Conservation (phyloP, 225 moss, liverwort and hornwort genomes). For the Marchantia polymorpha region DNA sequence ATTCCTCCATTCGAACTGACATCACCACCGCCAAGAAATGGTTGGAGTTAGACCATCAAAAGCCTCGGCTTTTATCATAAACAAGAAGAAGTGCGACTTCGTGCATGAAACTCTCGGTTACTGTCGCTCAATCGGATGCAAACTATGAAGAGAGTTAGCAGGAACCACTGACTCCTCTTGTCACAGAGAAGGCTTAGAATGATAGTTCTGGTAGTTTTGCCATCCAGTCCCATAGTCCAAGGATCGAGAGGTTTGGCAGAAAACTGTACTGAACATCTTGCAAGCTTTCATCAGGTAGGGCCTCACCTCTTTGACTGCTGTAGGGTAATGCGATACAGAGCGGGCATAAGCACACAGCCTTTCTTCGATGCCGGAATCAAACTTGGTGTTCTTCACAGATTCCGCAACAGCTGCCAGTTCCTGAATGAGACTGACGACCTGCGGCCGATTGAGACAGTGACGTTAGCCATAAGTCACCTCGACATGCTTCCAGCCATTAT, state of each 20-base stretch:
- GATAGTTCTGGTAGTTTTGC: not conserved
- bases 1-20: conserved; percentile 91
- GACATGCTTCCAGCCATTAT: not conserved
- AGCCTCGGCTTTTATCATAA: not conserved
- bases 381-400: conserved; percentile 45
- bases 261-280: not conserved
- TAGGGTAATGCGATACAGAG: conserved; percentile 81
- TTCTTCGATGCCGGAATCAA: conserved; percentile 60
- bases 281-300: not conserved
- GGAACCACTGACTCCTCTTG: not conserved
- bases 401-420: conserved; percentile 70
- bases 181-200: not conserved
- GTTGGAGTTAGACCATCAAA: not conserved
- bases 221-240: too few species aligned
- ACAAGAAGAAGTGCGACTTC: not conserved
- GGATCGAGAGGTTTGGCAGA: too few species aligned
- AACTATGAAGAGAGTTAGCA: not conserved
- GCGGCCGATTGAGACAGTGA: not conserved
- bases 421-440: conserved; percentile 63
- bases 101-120: not conserved
- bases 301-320: conserved; percentile 81
- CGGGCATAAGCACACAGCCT: conserved; percentile 84
- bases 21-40: not conserved
- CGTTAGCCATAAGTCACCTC: not conserved
- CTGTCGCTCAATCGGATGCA: not conserved